A percentile compares a stretch with the other conserved stretches of the same genome.
phyloP scores from a whole-genome alignment of 2,329 filamentous ascomycete genomes.

The Cladophialophora yegresii region DNA sequence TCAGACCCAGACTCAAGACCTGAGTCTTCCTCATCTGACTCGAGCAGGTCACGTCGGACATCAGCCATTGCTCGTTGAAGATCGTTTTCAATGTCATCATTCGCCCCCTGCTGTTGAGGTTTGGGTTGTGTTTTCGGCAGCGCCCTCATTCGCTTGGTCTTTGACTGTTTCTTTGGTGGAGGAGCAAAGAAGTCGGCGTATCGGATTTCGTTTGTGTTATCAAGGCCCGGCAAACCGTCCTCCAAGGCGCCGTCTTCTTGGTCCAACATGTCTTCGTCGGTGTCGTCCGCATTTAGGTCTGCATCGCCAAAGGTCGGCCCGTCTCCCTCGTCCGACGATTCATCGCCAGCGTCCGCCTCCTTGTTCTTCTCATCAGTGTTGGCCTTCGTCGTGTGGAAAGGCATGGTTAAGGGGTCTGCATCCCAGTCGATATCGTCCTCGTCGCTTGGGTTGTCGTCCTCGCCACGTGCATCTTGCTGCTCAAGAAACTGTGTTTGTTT shows the following conservation, averaged over 20 bases:
- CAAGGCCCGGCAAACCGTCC: conserved; percentile 57
- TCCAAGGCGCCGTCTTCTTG: conserved; percentile 56
- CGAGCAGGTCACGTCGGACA: conserved; percentile 87
- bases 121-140: conserved; percentile 56
- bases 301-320: conserved; percentile 83
- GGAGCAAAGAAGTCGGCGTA: conserved; percentile 94
- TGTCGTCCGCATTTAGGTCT: conserved; percentile 69
- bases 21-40: conserved; percentile 66
- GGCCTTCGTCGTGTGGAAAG: conserved; percentile 39
- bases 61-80: conserved; percentile 81
- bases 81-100: conserved; percentile 61
- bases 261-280: conserved; percentile 60
- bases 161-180: conserved; percentile 70
- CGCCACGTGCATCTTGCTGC: conserved; percentile 75
- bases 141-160: conserved; percentile 56
- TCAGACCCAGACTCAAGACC: conserved; percentile 56
- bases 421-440: conserved; percentile 90
- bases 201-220: conserved; percentile 83
- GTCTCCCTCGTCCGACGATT: conserved; percentile 68
- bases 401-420: conserved; percentile 64
- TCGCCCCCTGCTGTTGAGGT: conserved; percentile 46
- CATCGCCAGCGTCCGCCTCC: conserved; percentile 45
- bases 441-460: conserved; percentile 74
- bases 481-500: conserved; percentile 88
- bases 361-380: conserved; percentile 22